Evolutionary conservation across 306 rosid genomes (phyloP), one percentile per base, ranked within the genome.

Genomic region (Begonia loranthoides): DNA sequence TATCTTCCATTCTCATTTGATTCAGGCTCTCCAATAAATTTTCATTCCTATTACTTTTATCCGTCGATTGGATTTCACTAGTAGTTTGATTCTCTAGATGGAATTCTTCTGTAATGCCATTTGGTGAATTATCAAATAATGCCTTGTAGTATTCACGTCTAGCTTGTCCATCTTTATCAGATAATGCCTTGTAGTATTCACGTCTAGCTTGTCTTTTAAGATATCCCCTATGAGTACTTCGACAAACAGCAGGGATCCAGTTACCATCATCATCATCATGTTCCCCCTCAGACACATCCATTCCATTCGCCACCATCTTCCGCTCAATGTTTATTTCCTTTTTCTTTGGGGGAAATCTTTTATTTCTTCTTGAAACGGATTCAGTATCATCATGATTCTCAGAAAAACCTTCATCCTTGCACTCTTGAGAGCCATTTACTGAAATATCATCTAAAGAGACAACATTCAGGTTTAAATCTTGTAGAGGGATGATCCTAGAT

Each of bases 181-280:
- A 61, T 14, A 74, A 57, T 4, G 76, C 60, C 5, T 76, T 79
- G 51, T 60, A 50, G 47, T 70, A 36, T 50, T 79, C 82, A 0
- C 86, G 88, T 48, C 71, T 83, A 59, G 99, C 81, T 75, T 86
- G 76, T 69, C 99, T 80, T 71, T 94, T 74, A 15, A 80, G 62
- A 66, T 28, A 83, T 66, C 88, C 76, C 72, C 99, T 82, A 57
- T 80, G 93, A 33, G 99, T 82, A 66, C 94, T 92, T 45, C 88
- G 73, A 67, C 96, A 74, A 34, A 86, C 94, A 41, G 96, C 94
- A 46, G 94, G 92, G 76, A 68, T 70, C 99, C 94, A 92, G 57
- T 86, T 84, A 47, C 77, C 87, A 38, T 58, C 81, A 69, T 65
- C 60, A 39, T 64, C 88, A 65, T 83, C 84, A 59, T 56, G 36